Evolutionary conservation across 257 asterid genomes (phyloP).

Genomic region (Nicotiana noctiflora): DNA sequence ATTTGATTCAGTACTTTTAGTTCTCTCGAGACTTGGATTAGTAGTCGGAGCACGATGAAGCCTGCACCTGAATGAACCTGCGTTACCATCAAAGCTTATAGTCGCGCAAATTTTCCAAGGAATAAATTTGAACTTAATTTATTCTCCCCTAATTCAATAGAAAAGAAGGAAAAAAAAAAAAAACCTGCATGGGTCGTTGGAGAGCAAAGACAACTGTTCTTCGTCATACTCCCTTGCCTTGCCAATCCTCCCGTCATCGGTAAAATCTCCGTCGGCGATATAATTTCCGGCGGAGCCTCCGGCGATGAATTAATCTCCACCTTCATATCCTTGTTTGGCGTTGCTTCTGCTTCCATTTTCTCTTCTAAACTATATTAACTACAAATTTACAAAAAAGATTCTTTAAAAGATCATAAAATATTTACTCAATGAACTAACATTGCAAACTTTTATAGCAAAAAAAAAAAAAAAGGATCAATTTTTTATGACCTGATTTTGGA

Average conservation of each 20-base stretch:
- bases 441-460: not conserved
- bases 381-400: not conserved
- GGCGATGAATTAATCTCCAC: conserved; percentile 29
- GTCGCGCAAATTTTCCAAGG: not conserved
- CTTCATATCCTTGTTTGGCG: conserved; percentile 36
- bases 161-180: conserved; percentile 20
- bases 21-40: conserved; percentile 36
- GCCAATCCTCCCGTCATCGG: conserved; percentile 33
- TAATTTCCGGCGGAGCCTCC: not conserved
- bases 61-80: conserved; percentile 40
- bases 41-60: conserved; percentile 45
- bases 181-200: conserved; percentile 80
- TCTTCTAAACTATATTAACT: not conserved
- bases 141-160: no score
- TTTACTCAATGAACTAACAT: not conserved
- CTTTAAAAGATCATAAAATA: not conserved
- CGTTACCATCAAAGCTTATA: not conserved
- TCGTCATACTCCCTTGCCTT: conserved; percentile 59
- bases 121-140: not conserved
- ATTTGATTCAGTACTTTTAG: conserved; percentile 46
- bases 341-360: conserved; percentile 37
- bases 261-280: conserved; percentile 8
- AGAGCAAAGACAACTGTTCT: conserved; percentile 59
- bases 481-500: not conserved
- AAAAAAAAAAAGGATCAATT: not conserved